A percentile compares a stretch with the other conserved stretches of the same genome.
These are phyloP conservation scores for Mucor sp. DNA, from an alignment of 371 early-diverging fungal genomes.

Conservation along the genomic window DNA sequence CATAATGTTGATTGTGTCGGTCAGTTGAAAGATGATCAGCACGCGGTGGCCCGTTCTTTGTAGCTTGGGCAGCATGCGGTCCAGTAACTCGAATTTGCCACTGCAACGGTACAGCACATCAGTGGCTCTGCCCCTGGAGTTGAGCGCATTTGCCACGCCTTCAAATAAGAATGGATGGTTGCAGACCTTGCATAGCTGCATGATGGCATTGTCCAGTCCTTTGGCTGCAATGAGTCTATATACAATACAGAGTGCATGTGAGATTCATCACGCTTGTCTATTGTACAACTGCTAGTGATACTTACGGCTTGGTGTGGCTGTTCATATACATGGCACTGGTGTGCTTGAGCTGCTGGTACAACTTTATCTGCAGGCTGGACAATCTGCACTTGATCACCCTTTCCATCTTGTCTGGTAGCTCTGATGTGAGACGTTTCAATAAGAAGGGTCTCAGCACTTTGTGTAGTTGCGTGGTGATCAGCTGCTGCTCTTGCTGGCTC, in stretches of 20 bases:
- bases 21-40: conserved; percentile 99
- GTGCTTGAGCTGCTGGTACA: conserved; percentile 78
- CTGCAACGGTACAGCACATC: conserved; percentile 73
- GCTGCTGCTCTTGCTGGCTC: conserved; percentile 96
- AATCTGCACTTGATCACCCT: conserved; percentile 91
- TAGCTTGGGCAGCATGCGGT: conserved; percentile 94
- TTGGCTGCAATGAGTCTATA: conserved; percentile 56
- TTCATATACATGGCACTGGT: conserved; percentile 63
- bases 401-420: conserved; percentile 98
- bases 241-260: background rate
- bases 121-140: conserved; percentile 59
- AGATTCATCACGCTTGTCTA: background rate
- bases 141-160: conserved; percentile 86
- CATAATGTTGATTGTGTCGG: conserved; percentile 95
- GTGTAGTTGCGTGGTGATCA: conserved; percentile 96
- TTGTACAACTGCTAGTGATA: conserved; percentile 12
- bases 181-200: conserved; percentile 99
- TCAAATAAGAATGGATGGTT: conserved; percentile 99
- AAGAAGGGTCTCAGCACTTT: conserved; percentile 97
- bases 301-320: conserved; percentile 52
- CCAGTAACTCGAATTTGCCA: conserved; percentile 98
- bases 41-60: conserved; percentile 88
- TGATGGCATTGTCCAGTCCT: conserved; percentile 94
- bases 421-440: conserved; percentile 96
- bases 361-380: conserved; percentile 79